A percentile compares a stretch with the other conserved stretches of the same genome.
Conservation (phyloP, 805 yeast genomes). For the Yarrowia deformans region DNA sequence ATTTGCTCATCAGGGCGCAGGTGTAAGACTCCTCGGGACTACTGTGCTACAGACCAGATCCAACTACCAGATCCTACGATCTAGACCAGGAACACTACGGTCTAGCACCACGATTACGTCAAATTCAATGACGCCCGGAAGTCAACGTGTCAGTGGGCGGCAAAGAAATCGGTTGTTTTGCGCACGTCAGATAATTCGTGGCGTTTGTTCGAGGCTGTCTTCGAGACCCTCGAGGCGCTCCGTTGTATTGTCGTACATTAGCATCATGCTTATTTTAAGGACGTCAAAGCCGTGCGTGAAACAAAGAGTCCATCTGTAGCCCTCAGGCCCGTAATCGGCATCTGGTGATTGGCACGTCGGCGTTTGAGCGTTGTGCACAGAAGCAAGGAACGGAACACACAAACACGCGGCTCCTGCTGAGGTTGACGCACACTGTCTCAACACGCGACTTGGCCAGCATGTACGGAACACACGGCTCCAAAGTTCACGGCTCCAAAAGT, state of each 20-base stretch:
- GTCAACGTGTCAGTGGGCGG: no score
- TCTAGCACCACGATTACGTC: no score
- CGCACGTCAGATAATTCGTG: no score
- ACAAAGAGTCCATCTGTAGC: background rate
- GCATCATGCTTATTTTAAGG: slow-evolving; percentile 7
- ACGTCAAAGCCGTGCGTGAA: slow-evolving; percentile 11
- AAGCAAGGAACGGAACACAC: slow-evolving; percentile 1
- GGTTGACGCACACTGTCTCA: background rate
- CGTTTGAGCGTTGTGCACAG: background rate
- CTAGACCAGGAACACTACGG: no score
- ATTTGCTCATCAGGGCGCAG: no score
- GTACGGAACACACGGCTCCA: background rate
- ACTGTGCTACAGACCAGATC: no score
- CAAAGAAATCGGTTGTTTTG: no score
- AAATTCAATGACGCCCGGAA: no score
- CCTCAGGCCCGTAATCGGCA: slow-evolving; percentile 1
- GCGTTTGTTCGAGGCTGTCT: no score
- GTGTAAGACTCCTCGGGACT: no score
- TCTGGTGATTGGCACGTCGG: slow-evolving; percentile 9
- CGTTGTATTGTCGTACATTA: background rate
- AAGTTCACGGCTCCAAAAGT: background rate
- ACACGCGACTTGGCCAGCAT: background rate
- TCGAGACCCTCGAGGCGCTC: no score
- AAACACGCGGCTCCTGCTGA: background rate
- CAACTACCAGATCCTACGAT: no score